Evolutionary conservation across 257 asterid species (phyloP), one percentile per base, ranked within the genome.

Genomic region (Rauvolfia tetraphylla): DNA sequence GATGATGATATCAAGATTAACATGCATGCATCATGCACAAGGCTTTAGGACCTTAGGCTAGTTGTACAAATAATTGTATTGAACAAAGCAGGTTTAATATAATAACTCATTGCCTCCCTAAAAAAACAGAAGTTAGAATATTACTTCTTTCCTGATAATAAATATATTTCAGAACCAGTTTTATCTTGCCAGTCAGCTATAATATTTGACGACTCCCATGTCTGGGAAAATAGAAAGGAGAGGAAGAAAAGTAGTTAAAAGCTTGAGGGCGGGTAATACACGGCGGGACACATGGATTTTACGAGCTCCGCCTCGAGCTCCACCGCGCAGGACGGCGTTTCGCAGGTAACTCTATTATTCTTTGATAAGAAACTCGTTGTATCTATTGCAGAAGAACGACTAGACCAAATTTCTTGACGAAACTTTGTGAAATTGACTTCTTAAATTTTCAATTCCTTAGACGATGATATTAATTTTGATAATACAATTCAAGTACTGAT

Each of bases 291-390:
- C 25, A 84, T 84, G 87, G 87, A 81, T 69, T 75, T 74, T 49
- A 36, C 82, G 72, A 67, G 36, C 75, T 80, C 79, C 79, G 66
- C 84, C 75, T 65, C 84, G 44, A 39, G 75, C 78, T 63, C 85
- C 68, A 27, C 82, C 62, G 15, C 73, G 15, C 75, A 76, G 76
- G 76, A 66, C 62, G 85, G 61, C 69, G 44, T 69, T 71, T 70
- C 78, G 38, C 80, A 72, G 83, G 85, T 78, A 36, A 53, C 27
- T 14, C 27, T 14, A 18, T 38, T 71, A 41, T 69, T 23, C 15
- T 58, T n/a, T 17, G 22, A 6, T 15, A 7, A 17, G 51, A 25
- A 27, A 18, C 0, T 59, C 14, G 9, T 27, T 3, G 41, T 42
- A 3, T 2, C 34, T 10, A 15, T 49, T 2, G 14, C 11, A 18